Percentiles rank a stretch among this genome's conserved stretches.
phyloP scores from a whole-genome alignment of 2,329 filamentous ascomycete genomes.

The Byssochlamys sp. region DNA sequence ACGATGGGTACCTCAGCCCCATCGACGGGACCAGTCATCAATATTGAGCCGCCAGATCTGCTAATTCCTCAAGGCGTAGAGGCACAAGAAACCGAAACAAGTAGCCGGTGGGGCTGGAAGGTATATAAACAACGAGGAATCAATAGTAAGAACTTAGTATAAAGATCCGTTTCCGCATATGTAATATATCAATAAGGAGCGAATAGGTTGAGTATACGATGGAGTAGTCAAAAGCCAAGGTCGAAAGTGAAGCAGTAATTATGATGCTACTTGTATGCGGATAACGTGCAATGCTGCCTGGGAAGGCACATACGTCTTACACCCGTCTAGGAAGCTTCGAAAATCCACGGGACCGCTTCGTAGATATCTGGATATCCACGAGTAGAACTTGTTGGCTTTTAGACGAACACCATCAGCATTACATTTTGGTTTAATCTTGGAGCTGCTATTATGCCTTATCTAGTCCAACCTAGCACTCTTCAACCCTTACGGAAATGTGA shows the following conservation, averaged over 20 bases:
- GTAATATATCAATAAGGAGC: not conserved
- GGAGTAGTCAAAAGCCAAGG: not conserved
- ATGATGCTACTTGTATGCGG: not conserved
- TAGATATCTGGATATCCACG: not conserved
- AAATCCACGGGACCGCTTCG: not conserved
- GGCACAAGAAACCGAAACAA: not conserved
- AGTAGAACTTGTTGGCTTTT: not conserved
- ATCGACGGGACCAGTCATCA: constrained; percentile 10
- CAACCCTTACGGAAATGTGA: not conserved
- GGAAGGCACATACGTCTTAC: not conserved
- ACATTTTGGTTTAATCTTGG: not conserved
- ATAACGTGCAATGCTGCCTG: not conserved
- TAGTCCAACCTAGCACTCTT: not conserved
- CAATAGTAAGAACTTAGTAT: not conserved
- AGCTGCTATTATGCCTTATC: not conserved
- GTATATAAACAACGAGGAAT: not conserved
- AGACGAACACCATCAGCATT: not conserved
- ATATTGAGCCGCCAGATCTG: not conserved
- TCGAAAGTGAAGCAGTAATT: not conserved
- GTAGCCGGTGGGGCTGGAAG: not conserved
- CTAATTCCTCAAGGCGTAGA: not conserved
- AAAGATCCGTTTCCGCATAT: not conserved
- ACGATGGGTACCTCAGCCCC: constrained; percentile 58
- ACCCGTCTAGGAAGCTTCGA: not conserved
- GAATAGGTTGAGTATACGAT: not conserved